Evolutionary conservation across 2,329 filamentous ascomycete species (phyloP), one percentile per base, ranked within the genome.

Genomic region (Polytolypa hystricis): DNA sequence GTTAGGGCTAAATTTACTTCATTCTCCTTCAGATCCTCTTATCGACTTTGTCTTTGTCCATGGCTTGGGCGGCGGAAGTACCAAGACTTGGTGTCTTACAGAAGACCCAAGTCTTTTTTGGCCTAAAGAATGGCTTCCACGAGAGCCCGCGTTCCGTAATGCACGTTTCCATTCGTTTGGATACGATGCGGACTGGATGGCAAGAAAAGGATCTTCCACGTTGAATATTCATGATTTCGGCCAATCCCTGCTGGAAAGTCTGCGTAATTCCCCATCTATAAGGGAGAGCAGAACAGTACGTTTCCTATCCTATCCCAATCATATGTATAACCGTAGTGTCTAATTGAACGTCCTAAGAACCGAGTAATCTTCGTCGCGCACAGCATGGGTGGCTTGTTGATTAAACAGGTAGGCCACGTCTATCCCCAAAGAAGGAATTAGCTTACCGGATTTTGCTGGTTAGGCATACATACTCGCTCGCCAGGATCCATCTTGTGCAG

Each of bases 21-120:
- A 40, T 16, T 11, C 26, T 16, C 28, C 36, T 14, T 29, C 33
- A 1, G 30, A 47, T 15, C 43, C 41, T 19, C 20, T 35, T 9
- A 39, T 48, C 8, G 53, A 57, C 34, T 42, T 55, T 5, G 50
- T 65, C 11, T 65, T 65, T 38, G 47, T 65, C 2, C 62, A 66
- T 44, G 61, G 62, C 0, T 51, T 66, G 2, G 58, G 57, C 4
- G 62, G 61, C 2, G 51, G 51, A 1, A 58, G 55, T 33, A 45
- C 50, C 1, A 51, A 49, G 35, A 60, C 60, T 25, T 65, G 63
- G 62, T 49, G 44, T 3, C 47, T 53, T 19, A 43, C 46, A 2
- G 12, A 37, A 3, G 46, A 58, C 15, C 39, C 41, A 3, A 20
- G 37, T 1, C 44, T 51, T 19, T 65, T 53, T 42, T 64, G 61